Conservation (phyloP, 441 rosid genomes). For the Arabidopsis hybrid region DNA sequence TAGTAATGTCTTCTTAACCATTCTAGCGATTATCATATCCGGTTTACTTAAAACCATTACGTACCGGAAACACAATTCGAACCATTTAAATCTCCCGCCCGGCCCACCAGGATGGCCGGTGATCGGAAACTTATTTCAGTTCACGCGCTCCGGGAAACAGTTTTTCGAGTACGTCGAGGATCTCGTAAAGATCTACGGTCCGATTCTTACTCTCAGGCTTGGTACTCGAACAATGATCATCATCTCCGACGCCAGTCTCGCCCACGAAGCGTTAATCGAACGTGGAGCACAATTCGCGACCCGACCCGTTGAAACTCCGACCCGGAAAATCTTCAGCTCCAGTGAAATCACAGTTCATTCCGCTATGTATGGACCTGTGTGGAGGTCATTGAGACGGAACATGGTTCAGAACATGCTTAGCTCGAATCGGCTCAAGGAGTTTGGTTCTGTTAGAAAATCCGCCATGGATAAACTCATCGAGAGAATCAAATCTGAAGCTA, state of each 20-base stretch:
- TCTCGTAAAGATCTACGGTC: constrained; percentile 59
- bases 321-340: constrained; percentile 77
- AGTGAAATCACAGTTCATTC: constrained; percentile 74
- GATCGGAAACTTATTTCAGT: constrained; percentile 87
- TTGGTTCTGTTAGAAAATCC: constrained; percentile 48
- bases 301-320: constrained; percentile 74
- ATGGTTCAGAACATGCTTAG: constrained; percentile 91
- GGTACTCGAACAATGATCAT: constrained; percentile 77
- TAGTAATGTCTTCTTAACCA: neutral
- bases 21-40: constrained; percentile 39
- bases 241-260: constrained; percentile 60
- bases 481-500: constrained; percentile 59
- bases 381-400: constrained; percentile 84
- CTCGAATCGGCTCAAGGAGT: constrained; percentile 69
- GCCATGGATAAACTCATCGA: constrained; percentile 71
- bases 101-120: constrained; percentile 94
- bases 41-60: constrained; percentile 45
- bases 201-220: constrained; percentile 76
- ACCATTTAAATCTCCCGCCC: constrained; percentile 69
- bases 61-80: constrained; percentile 47
- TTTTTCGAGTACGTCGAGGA: constrained; percentile 67
- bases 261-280: constrained; percentile 74
- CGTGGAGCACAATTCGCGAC: constrained; percentile 62
- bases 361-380: constrained; percentile 65
- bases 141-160: constrained; percentile 68